phyloP scores from a whole-genome alignment of 1,284 basidiomycete genomes.

The Ganoderma lucidum region DNA sequence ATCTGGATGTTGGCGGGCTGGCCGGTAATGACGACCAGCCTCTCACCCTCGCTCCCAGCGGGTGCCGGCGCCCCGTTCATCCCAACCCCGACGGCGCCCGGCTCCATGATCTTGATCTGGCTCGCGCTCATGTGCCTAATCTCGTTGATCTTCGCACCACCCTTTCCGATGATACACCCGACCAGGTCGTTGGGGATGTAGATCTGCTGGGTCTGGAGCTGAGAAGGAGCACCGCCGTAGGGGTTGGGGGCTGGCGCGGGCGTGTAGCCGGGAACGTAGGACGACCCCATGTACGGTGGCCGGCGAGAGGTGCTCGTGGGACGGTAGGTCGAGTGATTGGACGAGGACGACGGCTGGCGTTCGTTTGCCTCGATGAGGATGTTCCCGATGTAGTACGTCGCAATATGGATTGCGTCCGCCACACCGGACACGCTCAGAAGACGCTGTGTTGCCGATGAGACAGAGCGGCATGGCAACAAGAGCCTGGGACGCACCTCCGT shows the following conservation, averaged over 20 bases:
- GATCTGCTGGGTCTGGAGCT: conserved; percentile 96
- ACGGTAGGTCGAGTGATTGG: conserved; percentile 50
- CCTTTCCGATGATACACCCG: conserved; percentile 98
- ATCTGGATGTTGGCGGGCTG: conserved; percentile 95
- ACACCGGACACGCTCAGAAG: conserved; percentile 98
- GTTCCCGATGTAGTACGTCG: conserved; percentile 98
- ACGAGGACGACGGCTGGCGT: conserved; percentile 77
- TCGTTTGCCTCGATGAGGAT: conserved; percentile 97
- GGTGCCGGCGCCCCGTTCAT: conserved; percentile 74
- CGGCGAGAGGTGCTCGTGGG: conserved; percentile 57
- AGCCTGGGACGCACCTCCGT: conserved; percentile 77
- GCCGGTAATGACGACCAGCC: conserved; percentile 94
- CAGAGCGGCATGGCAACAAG: conserved; percentile 21
- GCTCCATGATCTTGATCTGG: conserved; percentile 99
- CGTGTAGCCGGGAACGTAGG: conserved; percentile 75
- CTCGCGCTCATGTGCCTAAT: conserved; percentile 94
- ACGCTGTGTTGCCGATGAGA: conserved; percentile 60
- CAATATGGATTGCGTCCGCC: conserved; percentile 99
- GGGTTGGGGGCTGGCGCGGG: conserved; percentile 31
- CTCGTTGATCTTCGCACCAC: conserved; percentile 99
- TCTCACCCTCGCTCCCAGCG: conserved; percentile 81
- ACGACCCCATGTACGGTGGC: conserved; percentile 62
- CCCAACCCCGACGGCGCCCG: conserved; percentile 79
- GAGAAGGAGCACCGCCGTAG: conserved; percentile 47
- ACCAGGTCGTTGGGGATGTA: conserved; percentile 99